Percentiles rank a stretch among this genome's conserved stretches.
phyloP scores from a whole-genome alignment of 1,139 yeast genomes.

The Zygoascus hellenicus region DNA sequence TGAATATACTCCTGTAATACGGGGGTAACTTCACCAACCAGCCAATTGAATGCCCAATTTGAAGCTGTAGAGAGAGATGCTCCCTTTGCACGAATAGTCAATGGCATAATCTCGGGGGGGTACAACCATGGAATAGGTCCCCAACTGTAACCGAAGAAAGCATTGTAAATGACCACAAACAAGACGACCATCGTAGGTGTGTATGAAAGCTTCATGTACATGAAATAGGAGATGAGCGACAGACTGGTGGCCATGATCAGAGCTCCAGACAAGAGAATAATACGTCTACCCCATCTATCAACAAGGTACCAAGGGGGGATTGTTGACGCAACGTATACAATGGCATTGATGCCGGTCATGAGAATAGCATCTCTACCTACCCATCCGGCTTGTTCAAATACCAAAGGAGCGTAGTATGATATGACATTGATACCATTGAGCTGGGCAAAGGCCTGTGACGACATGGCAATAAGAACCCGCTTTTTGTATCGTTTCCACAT shows the following conservation, averaged over 20 bases:
- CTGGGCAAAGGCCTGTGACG: conserved; percentile 88
- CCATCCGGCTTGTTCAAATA: conserved; percentile 96
- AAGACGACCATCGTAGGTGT: conserved; percentile 72
- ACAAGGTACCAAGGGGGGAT: conserved; percentile 90
- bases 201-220: conserved; percentile 50
- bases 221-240: conserved; percentile 58
- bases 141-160: conserved; percentile 82
- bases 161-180: conserved; percentile 72
- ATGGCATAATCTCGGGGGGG: conserved; percentile 82
- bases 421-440: conserved; percentile 89
- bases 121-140: conserved; percentile 96
- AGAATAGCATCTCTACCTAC: conserved; percentile 77
- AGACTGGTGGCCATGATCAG: conserved; percentile 71
- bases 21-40: conserved; percentile 90
- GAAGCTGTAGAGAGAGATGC: conserved; percentile 89
- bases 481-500: conserved; percentile 66
- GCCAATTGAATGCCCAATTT: conserved; percentile 90
- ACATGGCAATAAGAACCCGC: conserved; percentile 83
- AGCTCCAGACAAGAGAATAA: conserved; percentile 72
- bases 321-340: conserved; percentile 69
- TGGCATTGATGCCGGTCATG: conserved; percentile 87
- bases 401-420: conserved; percentile 88
- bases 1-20: conserved; percentile 67
- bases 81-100: conserved; percentile 84
- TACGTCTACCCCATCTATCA: conserved; percentile 87